Conservation (phyloP, 2,329 filamentous ascomycete species). For the Trichoderma aggressivum region DNA sequence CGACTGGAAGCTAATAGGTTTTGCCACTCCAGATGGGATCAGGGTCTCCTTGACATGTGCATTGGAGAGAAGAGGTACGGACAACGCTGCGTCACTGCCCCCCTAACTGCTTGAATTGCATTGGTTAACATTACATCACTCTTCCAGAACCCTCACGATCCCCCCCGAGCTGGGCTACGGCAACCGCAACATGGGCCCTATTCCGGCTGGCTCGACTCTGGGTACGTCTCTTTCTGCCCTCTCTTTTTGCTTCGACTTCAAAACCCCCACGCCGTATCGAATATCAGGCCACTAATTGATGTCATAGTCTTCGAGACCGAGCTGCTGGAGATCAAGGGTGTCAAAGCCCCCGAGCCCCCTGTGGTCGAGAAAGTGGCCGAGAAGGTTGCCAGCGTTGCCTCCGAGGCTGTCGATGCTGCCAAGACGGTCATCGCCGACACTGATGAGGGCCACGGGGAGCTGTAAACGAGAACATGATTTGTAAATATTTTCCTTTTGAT, state of each 20-base stretch:
- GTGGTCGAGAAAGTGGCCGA: conserved; percentile 26
- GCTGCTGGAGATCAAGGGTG: conserved; percentile 77
- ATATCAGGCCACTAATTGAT: conserved; percentile 18
- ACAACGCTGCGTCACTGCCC: neutral
- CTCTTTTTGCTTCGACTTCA: conserved; percentile 24
- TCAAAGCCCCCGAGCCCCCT: conserved; percentile 38
- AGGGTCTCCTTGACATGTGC: conserved; percentile 90
- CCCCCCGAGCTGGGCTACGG: conserved; percentile 87
- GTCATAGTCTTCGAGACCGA: conserved; percentile 82
- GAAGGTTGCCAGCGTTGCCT: conserved; percentile 23
- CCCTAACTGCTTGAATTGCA: neutral
- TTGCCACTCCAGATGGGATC: conserved; percentile 65
- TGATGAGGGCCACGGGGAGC: conserved; percentile 60
- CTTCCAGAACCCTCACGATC: conserved; percentile 70
- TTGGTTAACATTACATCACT: conserved; percentile 23
- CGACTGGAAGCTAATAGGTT: neutral
- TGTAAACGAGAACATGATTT: conserved; percentile 37
- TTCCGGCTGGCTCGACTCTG: conserved; percentile 76
- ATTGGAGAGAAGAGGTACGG: conserved; percentile 78
- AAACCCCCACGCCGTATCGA: conserved; percentile 17
- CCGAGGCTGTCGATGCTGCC: conserved; percentile 33
- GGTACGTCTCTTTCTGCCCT: conserved; percentile 45
- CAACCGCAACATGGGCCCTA: conserved; percentile 70
- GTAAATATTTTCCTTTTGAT: conserved; percentile 16
- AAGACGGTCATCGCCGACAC: conserved; percentile 53